phyloP scores from a whole-genome alignment of 805 yeast species.

The Pichia californica region DNA sequence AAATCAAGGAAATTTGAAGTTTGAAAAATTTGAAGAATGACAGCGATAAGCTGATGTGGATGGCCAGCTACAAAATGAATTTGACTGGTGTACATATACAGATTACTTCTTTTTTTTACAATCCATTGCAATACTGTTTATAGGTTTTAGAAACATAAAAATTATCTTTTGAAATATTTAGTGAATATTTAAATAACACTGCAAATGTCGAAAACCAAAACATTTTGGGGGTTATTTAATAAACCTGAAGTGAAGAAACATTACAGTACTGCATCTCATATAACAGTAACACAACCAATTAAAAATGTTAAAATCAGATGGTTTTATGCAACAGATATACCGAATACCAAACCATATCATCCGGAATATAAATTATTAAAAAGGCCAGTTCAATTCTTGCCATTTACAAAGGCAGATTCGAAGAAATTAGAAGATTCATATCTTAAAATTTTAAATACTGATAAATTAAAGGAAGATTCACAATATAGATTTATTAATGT shows the following conservation, averaged over 20 bases:
- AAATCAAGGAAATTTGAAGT: too few species aligned
- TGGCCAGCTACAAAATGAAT: too few species aligned
- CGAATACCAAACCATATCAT: constrained; percentile 60
- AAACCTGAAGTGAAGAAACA: background rate
- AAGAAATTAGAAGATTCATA: constrained; percentile 49
- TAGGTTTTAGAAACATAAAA: too few species aligned
- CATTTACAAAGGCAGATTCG: constrained; percentile 63
- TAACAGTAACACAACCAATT: background rate
- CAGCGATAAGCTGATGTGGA: too few species aligned
- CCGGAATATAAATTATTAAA: constrained; percentile 44
- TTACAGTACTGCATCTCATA: background rate
- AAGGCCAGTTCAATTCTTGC: constrained; percentile 53
- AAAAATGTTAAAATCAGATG: constrained; percentile 35
- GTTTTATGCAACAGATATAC: constrained; percentile 82
- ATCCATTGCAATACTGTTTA: too few species aligned
- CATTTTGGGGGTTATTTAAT: too few species aligned
- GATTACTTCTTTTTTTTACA: too few species aligned
- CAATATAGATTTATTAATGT: constrained; percentile 42
- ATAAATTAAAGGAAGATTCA: constrained; percentile 5
- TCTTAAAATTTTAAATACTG: constrained; percentile 16
- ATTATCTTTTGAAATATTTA: too few species aligned
- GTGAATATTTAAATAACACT: too few species aligned
- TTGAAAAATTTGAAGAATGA: too few species aligned
- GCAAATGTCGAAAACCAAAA: too few species aligned
- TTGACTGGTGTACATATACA: too few species aligned